Evolutionary conservation across 768 basidiomycete species (phyloP), one percentile per base, ranked within the genome.

Genomic region (Trametes punicea): DNA sequence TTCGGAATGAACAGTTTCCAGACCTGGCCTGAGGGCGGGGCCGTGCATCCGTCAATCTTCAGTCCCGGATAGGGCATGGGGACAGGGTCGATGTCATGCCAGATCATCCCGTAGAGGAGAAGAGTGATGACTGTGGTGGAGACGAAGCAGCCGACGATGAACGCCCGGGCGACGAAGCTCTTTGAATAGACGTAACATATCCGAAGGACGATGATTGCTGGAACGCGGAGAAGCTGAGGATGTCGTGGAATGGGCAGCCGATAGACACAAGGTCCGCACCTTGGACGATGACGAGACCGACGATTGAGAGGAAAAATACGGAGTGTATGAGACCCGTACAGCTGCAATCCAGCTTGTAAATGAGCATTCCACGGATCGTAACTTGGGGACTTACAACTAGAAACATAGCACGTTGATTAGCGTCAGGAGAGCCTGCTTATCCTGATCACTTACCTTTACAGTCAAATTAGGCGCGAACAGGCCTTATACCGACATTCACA

Each of bases 121-220:
- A 41, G 29, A 1, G 54, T 50, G 29, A 56, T 34, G 6, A 47
- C 39, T 9, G 46, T 47, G 52, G 25, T 31, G 5, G 53, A 41
- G 41, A 60, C 30, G 51, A 60, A 65, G 45, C 34, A 34, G 21
- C 20, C 49, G 46, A 62, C 40, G 21, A 59, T 33, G 21, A 58
- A 30, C 4, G 39, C 18, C 31, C 61, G 64, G 4, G 42, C 53
- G 11, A 57, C 16, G 26, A 38, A 46, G 30, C 38, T 26, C 29
- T 59, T 59, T 8, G 51, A 53, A 31, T 57, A 65, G 25, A 65
- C 56, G 38, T 62, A 60, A 56, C 64, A 65, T 13, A 62, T 62
- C 9, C 64, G 61, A 21, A 65, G 48, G 18, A 65, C 64, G 30
- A 65, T 57, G 49, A 65, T 58, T 11, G 59, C 64, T 63, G 13